phyloP scores from a whole-genome alignment of 768 basidiomycete genomes.

The Panaeolus papilionaceus region DNA sequence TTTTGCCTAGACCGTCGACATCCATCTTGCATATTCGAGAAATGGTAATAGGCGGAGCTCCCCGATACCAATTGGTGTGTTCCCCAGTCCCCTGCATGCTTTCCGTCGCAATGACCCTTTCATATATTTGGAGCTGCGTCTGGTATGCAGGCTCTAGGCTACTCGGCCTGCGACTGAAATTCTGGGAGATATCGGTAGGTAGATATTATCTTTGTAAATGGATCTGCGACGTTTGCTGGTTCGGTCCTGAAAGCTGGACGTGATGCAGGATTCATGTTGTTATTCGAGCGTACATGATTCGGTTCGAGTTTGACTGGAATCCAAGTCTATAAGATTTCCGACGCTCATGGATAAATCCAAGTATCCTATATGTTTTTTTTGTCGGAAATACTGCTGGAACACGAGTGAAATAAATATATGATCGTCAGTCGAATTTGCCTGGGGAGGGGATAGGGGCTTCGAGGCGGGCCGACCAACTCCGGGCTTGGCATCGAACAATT shows the following conservation, averaged over 20 bases:
- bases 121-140: constrained; percentile 10
- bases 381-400: background rate
- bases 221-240: background rate
- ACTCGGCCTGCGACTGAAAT: background rate
- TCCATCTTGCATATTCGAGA: background rate
- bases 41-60: background rate
- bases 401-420: background rate
- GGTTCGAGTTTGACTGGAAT: background rate
- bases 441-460: background rate
- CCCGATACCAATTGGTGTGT: background rate
- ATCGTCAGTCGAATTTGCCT: background rate
- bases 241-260: background rate
- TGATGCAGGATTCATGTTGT: background rate
- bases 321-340: background rate
- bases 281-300: background rate
- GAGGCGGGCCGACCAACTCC: background rate
- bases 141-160: constrained; percentile 5
- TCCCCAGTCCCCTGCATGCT: background rate
- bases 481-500: background rate
- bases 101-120: background rate
- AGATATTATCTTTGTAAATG: background rate
- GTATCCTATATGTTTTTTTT: background rate
- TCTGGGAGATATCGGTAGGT: constrained; percentile 1
- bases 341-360: background rate
- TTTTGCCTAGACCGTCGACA: constrained; percentile 1